Evolutionary conservation across 106 monocot genomes (phyloP), one percentile per base, ranked within the genome.

Genomic region (Acorus gramineus): DNA sequence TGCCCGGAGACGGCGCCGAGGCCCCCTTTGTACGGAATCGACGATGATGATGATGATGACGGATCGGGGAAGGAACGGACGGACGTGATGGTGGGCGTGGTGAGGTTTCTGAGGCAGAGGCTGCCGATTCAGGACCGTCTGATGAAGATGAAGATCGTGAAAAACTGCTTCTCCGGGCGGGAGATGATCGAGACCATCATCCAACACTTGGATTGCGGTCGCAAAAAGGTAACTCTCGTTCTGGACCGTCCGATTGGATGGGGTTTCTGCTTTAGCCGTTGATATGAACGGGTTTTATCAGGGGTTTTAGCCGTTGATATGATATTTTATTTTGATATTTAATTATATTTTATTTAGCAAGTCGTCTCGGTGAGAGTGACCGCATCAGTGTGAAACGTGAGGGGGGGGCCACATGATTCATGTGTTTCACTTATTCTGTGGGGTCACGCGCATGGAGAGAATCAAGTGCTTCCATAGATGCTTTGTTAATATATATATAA

Each of bases 141-240:
- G 11, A 71, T 59, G 8, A 82, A 75, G 76, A 81, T 98, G 85
- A 91, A 87, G 77, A 67, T 91, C 47, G 85, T 80, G 3, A 87
- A 80, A 77, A 98, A 92, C 52, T 98, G 96, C 79, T 98, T 98
- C 74, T 44, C 83, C 54, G 91, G 88, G 4, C 67, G 73, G 58
- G 85, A 98, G 6, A 68, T 88, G 57, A 81, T 98, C 48, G 91
- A 98, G 68, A 83, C 68, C 46, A 69, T 98, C 68, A 86, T 83
- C 60, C 57, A 78, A 56, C 77, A 91, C 61, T 80, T 98, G 50
- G 87, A 91, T 28, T 91, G 79, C 61, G 85, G 88, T 55, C 65
- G 96, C 65, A 78, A 74, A 50, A 87, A 82, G 87, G 96, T 90
- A 56, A 4, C 52, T 8, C n/a, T 49, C 57, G 7, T 6, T 12